These are phyloP conservation scores for Acanthamoeba triangularis DNA, from an alignment of 208 protist species.

Conservation along the genomic window DNA sequence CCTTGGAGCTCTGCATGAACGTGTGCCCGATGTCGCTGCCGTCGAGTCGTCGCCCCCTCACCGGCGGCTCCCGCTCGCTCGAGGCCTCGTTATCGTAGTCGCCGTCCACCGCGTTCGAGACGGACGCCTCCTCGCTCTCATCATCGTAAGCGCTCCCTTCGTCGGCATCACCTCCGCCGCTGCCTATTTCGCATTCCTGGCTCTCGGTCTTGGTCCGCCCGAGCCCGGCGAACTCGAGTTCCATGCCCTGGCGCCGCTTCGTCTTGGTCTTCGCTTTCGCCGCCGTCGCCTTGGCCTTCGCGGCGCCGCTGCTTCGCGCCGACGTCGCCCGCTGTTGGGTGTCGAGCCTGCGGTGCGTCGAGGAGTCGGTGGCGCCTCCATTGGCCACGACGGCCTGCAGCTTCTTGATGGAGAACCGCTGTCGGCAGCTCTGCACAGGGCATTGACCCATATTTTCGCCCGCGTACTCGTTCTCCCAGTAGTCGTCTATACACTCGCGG, in stretches of 20 bases:
- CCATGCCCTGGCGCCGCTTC: not conserved
- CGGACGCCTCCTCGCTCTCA: not conserved
- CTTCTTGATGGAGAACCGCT: not conserved
- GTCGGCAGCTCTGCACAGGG: conserved; percentile 9
- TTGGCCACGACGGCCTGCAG: conserved; percentile 7
- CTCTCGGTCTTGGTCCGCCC: not conserved
- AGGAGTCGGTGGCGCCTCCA: not conserved
- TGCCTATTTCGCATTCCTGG: not conserved
- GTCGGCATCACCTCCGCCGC: not conserved
- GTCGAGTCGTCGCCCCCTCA: not conserved
- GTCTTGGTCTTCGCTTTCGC: not conserved
- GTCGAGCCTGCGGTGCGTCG: not conserved
- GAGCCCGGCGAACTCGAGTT: conserved; percentile 7
- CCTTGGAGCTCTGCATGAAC: conserved; percentile 64
- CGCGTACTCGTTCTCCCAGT: conserved; percentile 45
- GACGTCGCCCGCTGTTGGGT: not conserved
- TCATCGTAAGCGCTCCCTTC: not conserved
- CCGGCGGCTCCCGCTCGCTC: not conserved
- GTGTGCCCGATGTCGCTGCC: conserved; percentile 11
- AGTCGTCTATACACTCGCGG: conserved; percentile 52
- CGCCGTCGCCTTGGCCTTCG: not conserved
- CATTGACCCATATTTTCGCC: conserved; percentile 52
- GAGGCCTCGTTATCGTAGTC: not conserved
- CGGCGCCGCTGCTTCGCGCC: not conserved
- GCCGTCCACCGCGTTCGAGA: not conserved